Evolutionary conservation across 257 asterid genomes (phyloP).

Genomic region (Solanum clarkiae): DNA sequence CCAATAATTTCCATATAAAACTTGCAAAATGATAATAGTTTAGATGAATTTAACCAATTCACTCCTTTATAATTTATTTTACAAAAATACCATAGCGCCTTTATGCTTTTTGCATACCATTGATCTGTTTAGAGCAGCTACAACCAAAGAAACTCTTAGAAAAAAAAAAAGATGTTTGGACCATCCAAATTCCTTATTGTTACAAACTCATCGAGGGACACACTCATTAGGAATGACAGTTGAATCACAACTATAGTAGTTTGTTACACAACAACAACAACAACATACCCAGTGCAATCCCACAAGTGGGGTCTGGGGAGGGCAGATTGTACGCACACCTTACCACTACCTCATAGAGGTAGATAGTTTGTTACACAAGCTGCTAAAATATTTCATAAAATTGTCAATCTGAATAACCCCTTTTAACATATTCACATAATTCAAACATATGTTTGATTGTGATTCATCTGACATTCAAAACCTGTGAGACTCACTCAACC

Average conservation of each 20-base stretch:
- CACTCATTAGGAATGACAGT: conserved; percentile 16
- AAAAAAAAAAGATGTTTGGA: background rate
- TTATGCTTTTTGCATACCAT: background rate
- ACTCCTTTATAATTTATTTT: background rate
- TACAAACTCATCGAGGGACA: background rate
- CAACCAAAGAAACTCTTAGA: background rate
- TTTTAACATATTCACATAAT: background rate
- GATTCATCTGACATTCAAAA: conserved; percentile 34
- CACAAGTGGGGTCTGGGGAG: too few relatives aligned
- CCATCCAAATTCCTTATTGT: background rate
- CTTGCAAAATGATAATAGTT: background rate
- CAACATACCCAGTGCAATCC: too few relatives aligned
- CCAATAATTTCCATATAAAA: background rate
- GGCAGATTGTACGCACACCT: too few relatives aligned
- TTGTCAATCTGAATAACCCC: background rate
- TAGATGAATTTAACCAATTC: background rate
- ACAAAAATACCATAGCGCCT: background rate
- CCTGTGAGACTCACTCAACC: background rate
- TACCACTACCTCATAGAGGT: too few relatives aligned
- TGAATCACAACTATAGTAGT: conserved; percentile 18
- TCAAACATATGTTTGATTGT: background rate
- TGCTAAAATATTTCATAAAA: background rate
- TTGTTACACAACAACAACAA: background rate
- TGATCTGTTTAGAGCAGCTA: background rate
- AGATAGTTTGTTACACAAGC: background rate